Evolutionary conservation across 495 filamentous ascomycete species (phyloP), one percentile per base, ranked within the genome.

Genomic region (Thozetella sp.): DNA sequence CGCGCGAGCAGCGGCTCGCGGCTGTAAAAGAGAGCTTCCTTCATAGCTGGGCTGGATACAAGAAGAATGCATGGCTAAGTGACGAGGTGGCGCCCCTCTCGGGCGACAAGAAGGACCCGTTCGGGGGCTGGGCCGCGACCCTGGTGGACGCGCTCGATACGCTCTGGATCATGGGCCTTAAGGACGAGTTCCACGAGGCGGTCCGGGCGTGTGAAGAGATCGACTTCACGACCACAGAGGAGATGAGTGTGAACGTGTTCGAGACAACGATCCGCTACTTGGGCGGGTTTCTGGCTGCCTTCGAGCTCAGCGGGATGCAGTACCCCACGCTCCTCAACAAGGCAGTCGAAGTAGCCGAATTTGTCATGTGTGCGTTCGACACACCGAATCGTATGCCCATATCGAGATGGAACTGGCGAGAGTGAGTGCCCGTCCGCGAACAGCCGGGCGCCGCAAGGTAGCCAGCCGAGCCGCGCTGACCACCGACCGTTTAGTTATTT

Each of bases 361-460:
- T 96, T 60, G 72, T 96, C 22, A 93, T 91, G 66, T 84, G 86
- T 50, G 87, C 88, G 3, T 96, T 97, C 67, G 93, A 97, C 70
- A 96, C 93, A 19, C 91, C 90, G 0, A 96, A 95, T 65, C 85
- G 90, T 45, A 93, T 97, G 88, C 93, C 93, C 2, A 86, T 87
- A 1, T 80, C 92, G 57, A 70, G 69, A 56, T 61, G 85, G 43
- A 88, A 91, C 51, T 89, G 91, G 62, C 81, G 88, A 23, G 92
- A 94, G 61, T 92, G 93, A 9, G 43, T 48, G 20, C n/a, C 9
- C 3, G 20, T n/a, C 43, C 43, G 9, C 10, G 9, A 9, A 11
- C n/a, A n/a, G 6, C 4, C 11, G 6, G n/a, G 43, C 10, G 4
- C 20, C 9, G 9, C 10, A 4, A 48, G n/a, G 43, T 3, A 15